phyloP scores from a whole-genome alignment of 805 yeast genomes.

The Dipodascopsis tothii region DNA sequence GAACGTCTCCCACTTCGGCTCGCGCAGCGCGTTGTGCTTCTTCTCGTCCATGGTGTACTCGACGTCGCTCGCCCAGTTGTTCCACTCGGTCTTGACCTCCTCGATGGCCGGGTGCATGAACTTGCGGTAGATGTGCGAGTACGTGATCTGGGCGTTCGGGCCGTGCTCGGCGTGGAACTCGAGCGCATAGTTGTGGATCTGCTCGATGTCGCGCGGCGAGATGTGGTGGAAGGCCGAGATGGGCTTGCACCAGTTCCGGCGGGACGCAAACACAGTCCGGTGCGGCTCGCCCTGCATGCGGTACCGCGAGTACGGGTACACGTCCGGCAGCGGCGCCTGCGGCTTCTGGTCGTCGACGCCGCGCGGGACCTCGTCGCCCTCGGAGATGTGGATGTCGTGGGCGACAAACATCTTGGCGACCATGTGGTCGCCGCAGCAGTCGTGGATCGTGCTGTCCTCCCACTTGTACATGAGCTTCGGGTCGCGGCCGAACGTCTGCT shows the following conservation, averaged over 20 bases:
- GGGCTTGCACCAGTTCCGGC: slow-evolving; percentile 29
- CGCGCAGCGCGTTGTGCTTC: slow-evolving; percentile 9
- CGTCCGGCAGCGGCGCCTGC: too few relatives aligned
- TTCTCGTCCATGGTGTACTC: slow-evolving; percentile 7
- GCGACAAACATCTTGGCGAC: slow-evolving; percentile 27
- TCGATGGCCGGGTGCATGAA: slow-evolving; percentile 23
- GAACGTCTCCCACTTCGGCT: slow-evolving; percentile 5
- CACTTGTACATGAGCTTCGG: slow-evolving; percentile 20
- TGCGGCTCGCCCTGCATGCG: slow-evolving; percentile 31
- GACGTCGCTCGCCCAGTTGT: slow-evolving; percentile 14
- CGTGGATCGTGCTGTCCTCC: slow-evolving; percentile 12
- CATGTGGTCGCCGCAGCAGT: slow-evolving; percentile 35
- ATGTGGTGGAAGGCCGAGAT: slow-evolving; percentile 32
- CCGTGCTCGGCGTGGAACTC: slow-evolving; percentile 10
- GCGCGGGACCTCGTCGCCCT: slow-evolving; percentile 9
- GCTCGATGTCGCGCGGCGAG: slow-evolving; percentile 16
- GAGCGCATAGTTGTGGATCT: slow-evolving; percentile 32
- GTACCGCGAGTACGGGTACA: slow-evolving; percentile 12
- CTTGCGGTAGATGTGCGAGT: slow-evolving; percentile 31
- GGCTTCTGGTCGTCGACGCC: slow-evolving; percentile 6
- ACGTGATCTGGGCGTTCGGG: slow-evolving; percentile 17
- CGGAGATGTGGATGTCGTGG: slow-evolving; percentile 15
- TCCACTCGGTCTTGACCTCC: slow-evolving; percentile 14
- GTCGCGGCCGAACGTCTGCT: slow-evolving; percentile 25
- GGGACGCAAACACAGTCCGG: slow-evolving; percentile 12